Evolutionary conservation across 2,329 filamentous ascomycete species (phyloP).

Genomic region (Gnomoniopsis smithogilvyi): DNA sequence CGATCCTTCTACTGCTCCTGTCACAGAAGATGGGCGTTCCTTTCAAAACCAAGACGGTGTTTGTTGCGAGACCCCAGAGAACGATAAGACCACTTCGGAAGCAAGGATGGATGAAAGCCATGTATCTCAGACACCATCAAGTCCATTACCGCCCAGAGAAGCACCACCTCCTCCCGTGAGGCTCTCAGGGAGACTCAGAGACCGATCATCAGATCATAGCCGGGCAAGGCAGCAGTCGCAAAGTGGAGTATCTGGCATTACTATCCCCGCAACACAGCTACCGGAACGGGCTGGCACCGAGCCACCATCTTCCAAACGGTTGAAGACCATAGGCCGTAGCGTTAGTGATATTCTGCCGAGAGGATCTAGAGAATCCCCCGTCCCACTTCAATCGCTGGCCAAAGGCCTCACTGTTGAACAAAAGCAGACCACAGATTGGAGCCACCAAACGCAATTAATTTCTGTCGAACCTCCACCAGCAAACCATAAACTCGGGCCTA

Average conservation of each 20-base stretch:
- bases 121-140: slow-evolving; percentile 1
- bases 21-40: not conserved
- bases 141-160: not conserved
- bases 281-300: slow-evolving; percentile 29
- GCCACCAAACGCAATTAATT: not conserved
- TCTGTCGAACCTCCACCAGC: slow-evolving; percentile 46
- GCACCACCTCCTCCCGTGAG: not conserved
- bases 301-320: slow-evolving; percentile 28
- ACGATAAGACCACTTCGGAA: not conserved
- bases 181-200: not conserved
- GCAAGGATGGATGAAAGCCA: not conserved
- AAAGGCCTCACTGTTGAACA: not conserved
- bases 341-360: slow-evolving; percentile 27
- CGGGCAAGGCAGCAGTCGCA: not conserved
- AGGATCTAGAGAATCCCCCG: slow-evolving; percentile 8
- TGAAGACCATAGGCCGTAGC: slow-evolving; percentile 26
- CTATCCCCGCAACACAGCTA: slow-evolving; percentile 6
- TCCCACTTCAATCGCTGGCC: slow-evolving; percentile 17
- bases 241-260: not conserved
- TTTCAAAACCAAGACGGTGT: not conserved
- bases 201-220: not conserved
- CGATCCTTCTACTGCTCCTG: not conserved
- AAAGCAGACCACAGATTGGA: slow-evolving; percentile 4
- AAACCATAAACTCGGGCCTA: slow-evolving; percentile 36
- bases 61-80: not conserved